phyloP scores from a whole-genome alignment of 2,329 filamentous ascomycete species.

The Cryoendolithus antarcticus region DNA sequence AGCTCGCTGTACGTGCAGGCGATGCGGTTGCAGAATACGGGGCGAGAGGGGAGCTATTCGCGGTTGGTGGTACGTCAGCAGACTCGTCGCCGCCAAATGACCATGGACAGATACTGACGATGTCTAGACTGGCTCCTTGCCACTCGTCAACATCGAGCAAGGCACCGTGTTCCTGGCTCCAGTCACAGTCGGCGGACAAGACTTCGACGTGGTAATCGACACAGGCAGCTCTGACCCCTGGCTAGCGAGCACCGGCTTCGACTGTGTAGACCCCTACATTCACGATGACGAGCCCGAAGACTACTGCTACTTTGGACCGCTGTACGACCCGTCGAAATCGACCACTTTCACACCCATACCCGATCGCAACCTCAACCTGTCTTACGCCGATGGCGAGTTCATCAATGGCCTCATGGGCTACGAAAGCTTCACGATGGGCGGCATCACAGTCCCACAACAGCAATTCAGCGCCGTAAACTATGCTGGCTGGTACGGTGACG shows the following conservation, averaged over 20 bases:
- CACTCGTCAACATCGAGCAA: constrained; percentile 8
- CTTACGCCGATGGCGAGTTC: constrained; percentile 32
- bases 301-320: constrained; percentile 21
- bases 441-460: constrained; percentile 33
- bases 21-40: constrained; percentile 10
- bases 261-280: constrained; percentile 13
- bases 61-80: constrained; percentile 16
- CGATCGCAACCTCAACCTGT: constrained; percentile 31
- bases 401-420: constrained; percentile 29
- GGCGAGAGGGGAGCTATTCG: constrained; percentile 8
- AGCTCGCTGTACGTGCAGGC: constrained; percentile 17
- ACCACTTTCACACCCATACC: constrained; percentile 27
- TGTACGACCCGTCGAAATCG: constrained; percentile 17
- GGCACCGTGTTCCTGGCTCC: constrained; percentile 21
- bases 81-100: not conserved
- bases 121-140: not conserved
- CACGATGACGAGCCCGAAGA: constrained; percentile 8
- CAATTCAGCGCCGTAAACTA: constrained; percentile 33
- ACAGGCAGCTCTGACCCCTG: constrained; percentile 39
- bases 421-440: constrained; percentile 32
- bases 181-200: constrained; percentile 17
- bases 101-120: not conserved
- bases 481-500: constrained; percentile 23
- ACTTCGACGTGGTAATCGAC: constrained; percentile 30
- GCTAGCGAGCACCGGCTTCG: constrained; percentile 23